Evolutionary conservation across 1,284 basidiomycete genomes (phyloP), one percentile per base, ranked within the genome.

Genomic region (Marasmius sp.): DNA sequence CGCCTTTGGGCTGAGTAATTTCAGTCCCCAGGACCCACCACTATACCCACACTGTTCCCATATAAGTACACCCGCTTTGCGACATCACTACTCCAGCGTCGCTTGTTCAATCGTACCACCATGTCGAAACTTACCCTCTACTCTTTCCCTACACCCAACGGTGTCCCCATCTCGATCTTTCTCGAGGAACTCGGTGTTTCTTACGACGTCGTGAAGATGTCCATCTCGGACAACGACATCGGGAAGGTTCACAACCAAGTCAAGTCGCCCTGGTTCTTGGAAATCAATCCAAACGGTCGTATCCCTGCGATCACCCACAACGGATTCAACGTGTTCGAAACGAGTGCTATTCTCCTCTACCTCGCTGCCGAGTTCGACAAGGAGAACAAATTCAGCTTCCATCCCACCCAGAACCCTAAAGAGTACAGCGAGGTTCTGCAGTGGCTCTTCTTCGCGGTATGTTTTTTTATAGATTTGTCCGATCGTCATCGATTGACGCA

Each of bases 271-370:
- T 61, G 59, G 61, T 69, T 67, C 47, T 58, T 71, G 41, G 65
- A 68, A 45, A 39, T 72, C 43, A 72, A 87, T 73, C 87, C 85
- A 10, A 88, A 88, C 68, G 87, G 86, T 14, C 77, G 85, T 43
- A 87, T 88, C 64, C 86, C 86, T 18, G 82, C 82, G 11, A 71
- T 86, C 16, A 71, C 81, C 34, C 81, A 85, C 64, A 72, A 76
- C 8, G 70, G 72, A 52, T 84, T 85, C 63, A 69, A 71, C 20
- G 78, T 89, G 20, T 88, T 86, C 66, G 88, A 90, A 69, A 82
- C 77, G 12, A 82, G 81, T 6, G 83, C 83, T 7, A 87, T 89
- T 64, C 69, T 87, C 51, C 69, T 86, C 16, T 89, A 88, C 70
- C 76, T 89, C 55, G 75, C 75, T 2, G 80, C 84, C 66, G 77